Percentiles rank a stretch among this genome's conserved stretches.
These are phyloP conservation scores for Paramecium octaurelia DNA, from an alignment of 73 alveolate genomes.

Conservation along the genomic window DNA sequence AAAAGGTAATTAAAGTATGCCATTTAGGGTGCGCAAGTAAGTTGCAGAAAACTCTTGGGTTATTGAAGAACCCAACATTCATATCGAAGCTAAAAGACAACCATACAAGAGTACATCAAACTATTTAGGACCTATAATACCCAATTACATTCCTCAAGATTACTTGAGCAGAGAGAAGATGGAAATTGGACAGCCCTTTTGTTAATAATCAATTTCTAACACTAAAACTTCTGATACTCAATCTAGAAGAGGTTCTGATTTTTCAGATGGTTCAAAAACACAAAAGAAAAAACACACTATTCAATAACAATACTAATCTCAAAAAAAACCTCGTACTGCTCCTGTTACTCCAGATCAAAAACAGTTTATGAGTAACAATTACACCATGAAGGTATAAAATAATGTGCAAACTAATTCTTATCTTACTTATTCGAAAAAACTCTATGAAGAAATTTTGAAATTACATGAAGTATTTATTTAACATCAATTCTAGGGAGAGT, in stretches of 20 bases:
- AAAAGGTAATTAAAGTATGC: slow-evolving; percentile 41
- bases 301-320: neutral
- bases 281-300: neutral
- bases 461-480: neutral
- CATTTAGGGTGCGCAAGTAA: neutral
- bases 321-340: slow-evolving; percentile 10
- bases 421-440: neutral
- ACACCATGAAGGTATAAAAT: neutral
- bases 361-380: neutral
- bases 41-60: neutral
- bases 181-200: neutral
- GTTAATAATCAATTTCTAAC: neutral
- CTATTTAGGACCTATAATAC: neutral
- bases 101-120: neutral
- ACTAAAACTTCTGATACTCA: neutral
- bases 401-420: neutral
- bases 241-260: neutral
- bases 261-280: neutral
- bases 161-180: neutral
- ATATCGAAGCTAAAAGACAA: neutral
- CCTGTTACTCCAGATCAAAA: slow-evolving; percentile 28
- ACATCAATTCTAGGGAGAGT: neutral
- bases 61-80: neutral
- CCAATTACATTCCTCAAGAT: neutral
- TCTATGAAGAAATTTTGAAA: neutral